Conservation (phyloP, 192 early-diverging fungal species). For the Powellomyces hirtus region DNA sequence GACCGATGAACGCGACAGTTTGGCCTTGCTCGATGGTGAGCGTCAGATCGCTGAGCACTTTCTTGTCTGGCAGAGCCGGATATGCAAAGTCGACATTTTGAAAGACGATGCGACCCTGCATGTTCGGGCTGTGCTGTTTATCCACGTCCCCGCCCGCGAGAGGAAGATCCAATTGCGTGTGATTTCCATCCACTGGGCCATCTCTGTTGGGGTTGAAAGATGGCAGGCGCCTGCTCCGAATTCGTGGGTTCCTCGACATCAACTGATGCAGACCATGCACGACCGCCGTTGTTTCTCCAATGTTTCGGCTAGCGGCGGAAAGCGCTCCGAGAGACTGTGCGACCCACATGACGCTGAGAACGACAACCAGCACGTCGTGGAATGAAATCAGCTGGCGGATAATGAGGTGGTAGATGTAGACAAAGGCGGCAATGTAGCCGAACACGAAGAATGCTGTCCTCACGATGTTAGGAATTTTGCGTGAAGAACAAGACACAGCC, state of each 20-base stretch:
- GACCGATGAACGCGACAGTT: constrained; percentile 87
- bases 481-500: too few relatives aligned
- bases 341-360: neutral
- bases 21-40: constrained; percentile 72
- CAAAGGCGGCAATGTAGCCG: neutral
- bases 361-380: neutral
- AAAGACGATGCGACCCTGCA: constrained; percentile 35
- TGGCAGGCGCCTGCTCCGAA: neutral
- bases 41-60: constrained; percentile 48
- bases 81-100: constrained; percentile 57
- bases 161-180: neutral
- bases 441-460: neutral
- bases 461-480: too few relatives aligned
- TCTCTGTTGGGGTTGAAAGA: too few relatives aligned
- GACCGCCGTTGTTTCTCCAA: neutral
- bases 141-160: neutral
- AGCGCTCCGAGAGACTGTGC: neutral
- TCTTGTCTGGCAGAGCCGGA: constrained; percentile 66
- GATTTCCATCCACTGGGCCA: too few relatives aligned
- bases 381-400: neutral
- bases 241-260: neutral
- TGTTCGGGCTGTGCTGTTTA: neutral
- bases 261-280: neutral
- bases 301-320: neutral
- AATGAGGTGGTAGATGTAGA: neutral